phyloP scores from a whole-genome alignment of 2,329 filamentous ascomycete genomes.

The Clarireedia paspali region DNA sequence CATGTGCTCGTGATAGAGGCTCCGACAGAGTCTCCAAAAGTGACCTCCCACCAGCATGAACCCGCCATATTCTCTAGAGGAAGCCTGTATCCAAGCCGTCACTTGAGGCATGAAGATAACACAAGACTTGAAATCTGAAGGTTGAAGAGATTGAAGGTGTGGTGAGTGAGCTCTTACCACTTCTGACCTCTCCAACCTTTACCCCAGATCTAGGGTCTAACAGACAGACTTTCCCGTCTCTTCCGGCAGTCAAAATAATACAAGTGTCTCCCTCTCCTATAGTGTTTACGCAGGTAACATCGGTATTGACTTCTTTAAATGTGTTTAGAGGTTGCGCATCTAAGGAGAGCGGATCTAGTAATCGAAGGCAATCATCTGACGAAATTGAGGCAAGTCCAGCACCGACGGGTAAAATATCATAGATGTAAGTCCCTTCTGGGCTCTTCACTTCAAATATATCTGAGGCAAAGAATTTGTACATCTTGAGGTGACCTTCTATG shows the following conservation, averaged over 20 bases:
- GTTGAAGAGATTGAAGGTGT: neutral
- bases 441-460: conserved; percentile 22
- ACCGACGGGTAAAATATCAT: conserved; percentile 31
- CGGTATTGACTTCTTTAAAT: conserved; percentile 47
- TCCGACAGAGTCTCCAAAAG: neutral
- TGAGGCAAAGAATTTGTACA: conserved; percentile 25
- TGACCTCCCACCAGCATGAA: too few relatives aligned
- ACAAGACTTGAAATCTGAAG: neutral
- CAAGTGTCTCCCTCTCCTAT: conserved; percentile 39
- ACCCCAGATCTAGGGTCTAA: conserved; percentile 55
- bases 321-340: conserved; percentile 41
- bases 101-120: neutral
- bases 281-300: conserved; percentile 54
- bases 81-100: neutral
- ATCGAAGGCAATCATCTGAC: conserved; percentile 61
- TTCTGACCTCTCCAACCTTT: conserved; percentile 34
- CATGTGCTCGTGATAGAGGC: neutral
- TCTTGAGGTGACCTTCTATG: conserved; percentile 14
- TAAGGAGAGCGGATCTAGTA: conserved; percentile 55
- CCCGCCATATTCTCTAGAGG: neutral
- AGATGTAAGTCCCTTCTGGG: conserved; percentile 34
- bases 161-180: conserved; percentile 22
- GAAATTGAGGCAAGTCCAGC: conserved; percentile 41
- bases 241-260: conserved; percentile 60
- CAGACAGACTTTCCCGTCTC: conserved; percentile 58